Evolutionary conservation across 306 rosid genomes (phyloP).

Genomic region (Luffa acutangula): DNA sequence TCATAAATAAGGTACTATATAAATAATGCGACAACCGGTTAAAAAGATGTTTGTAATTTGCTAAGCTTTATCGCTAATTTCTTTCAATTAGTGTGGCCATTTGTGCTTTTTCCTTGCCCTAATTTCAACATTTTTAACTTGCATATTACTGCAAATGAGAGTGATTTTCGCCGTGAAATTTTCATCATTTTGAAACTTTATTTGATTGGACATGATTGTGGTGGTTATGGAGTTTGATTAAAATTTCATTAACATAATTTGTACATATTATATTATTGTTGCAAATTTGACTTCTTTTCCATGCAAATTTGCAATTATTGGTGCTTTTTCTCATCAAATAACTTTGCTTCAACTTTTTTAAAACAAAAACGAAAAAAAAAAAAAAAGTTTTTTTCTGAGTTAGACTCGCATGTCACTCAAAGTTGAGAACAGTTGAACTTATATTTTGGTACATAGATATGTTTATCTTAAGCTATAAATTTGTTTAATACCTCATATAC

Average conservation of each 20-base stretch:
- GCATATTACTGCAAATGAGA: neutral
- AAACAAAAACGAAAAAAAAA: no score
- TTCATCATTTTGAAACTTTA: neutral
- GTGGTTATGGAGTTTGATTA: neutral
- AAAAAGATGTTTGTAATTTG: neutral
- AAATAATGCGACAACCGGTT: neutral
- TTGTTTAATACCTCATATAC: no score
- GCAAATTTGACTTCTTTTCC: neutral
- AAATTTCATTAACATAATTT: neutral
- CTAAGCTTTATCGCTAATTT: neutral
- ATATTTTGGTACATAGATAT: no score
- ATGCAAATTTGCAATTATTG: neutral
- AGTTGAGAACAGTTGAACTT: no score
- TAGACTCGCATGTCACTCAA: no score
- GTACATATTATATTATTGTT: neutral
- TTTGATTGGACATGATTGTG: neutral
- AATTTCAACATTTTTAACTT: neutral
- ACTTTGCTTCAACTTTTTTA: neutral
- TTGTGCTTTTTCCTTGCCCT: neutral
- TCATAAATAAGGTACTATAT: neutral
- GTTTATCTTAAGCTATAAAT: no score
- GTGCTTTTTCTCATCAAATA: neutral
- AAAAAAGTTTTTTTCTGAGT: no score
- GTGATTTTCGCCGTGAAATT: conserved; percentile 2
- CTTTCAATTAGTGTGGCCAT: neutral